Evolutionary conservation across 805 yeast species (phyloP), one percentile per base, ranked within the genome.

Genomic region (Grigorovia transvaalensis): DNA sequence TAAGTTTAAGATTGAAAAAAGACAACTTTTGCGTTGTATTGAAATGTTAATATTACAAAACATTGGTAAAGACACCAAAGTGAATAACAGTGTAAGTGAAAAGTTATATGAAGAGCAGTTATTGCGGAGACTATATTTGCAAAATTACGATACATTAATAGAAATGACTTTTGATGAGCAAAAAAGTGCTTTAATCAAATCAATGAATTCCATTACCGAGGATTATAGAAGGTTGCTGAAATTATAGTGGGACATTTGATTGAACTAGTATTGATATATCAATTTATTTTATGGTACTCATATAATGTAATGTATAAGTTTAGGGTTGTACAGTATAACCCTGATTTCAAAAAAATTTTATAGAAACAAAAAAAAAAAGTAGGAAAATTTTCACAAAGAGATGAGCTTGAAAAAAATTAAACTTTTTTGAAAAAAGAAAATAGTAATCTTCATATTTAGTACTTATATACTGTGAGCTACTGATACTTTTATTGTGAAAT

Each of bases 121-220:
- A 55, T 91, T 90, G 66, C 77, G 73, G 59, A 75, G 99, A 53
- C 69, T 93, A 27, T 91, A 75, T 62, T 75, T 79, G 51, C 86
- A 88, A 63, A 93, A 93, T 69, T 79, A 74, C 59, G 97, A 90
- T 52, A 89, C 88, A 0, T 72, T 93, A 51, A 69, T 67, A 40
- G 85, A 80, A 4, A 69, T 88, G 63, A 88, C 84, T 45, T 73
- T 69, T n/a, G 72, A 78, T n/a, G 81, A 81, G 15, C 73, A 79
- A 54, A 75, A 75, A 54, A 88, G 84, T 59, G 86, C 86, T 59
- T 72, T 88, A 42, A 88, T 86, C 50, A 80, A 82, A 11, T 91
- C 96, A 0, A 88, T 81, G 58, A 76, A 76, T 55, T 70, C 82
- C 35, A 70, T 90, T 50, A 81, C 79, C 51, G 83, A 79, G 47